Evolutionary conservation across 2,329 filamentous ascomycete genomes (phyloP), one percentile per base, ranked within the genome.

Genomic region (Alternaria longipes): DNA sequence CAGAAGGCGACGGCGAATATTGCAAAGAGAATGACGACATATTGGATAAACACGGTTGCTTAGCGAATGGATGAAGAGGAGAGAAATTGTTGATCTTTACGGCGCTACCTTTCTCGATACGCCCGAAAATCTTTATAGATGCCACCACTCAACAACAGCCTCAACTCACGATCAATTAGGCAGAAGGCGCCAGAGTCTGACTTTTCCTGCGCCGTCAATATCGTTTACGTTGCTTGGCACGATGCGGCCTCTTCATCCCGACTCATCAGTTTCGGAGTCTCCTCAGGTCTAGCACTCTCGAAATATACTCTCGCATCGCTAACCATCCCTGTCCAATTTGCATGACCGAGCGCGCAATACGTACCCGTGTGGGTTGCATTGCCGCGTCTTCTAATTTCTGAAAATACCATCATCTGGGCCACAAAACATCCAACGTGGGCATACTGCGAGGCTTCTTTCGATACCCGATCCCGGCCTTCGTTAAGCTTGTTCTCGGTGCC

Each of bases 71-170:
- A 65, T 52, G 55, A 64, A 54, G 42, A 64, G 56, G 58, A 64
- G 62, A 55, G 59, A 69, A 60, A 11, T 59, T 62, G 65, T n/a
- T 54, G 64, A 62, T 60, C 61, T 60, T 56, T 58, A 51, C 40
- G 56, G 54, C 30, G 32, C 32, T 50, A 63, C 57, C 20, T 57
- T 61, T 56, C 41, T 53, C 60, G 64, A 70, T 75, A 74, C 60
- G 66, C 69, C 64, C 62, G 66, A 72, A 76, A 70, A 66, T 66
- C 68, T 74, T 77, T 77, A 76, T 75, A 77, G 75, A 69, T 64
- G 63, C 63, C 56, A 61, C 68, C 56, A 45, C 61, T 64, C 62
- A 56, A 67, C 54, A 59, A 54, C 50, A 66, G 64, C 63, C 64
- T 58, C 66, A 66, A 56, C 60, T 69, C 50, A 54, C 53, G 28